A percentile compares a stretch with the other conserved stretches of the same genome.
phyloP scores from a whole-genome alignment of 768 basidiomycete species.

The Omphalotus guepiniiformis region DNA sequence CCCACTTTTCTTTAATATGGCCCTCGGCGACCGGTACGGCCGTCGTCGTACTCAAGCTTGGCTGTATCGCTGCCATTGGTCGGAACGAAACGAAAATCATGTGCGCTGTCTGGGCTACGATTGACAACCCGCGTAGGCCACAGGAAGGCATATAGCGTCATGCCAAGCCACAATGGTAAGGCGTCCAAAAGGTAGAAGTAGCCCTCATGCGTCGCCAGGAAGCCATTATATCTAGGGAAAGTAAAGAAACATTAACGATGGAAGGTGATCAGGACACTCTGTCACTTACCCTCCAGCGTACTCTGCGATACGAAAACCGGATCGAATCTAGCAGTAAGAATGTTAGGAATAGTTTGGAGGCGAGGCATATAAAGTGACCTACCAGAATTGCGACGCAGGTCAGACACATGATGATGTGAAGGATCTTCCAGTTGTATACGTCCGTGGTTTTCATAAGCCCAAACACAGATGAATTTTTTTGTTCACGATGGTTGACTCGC shows the following conservation, averaged over 20 bases:
- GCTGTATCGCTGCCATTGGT: too few relatives aligned
- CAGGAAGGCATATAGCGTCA: conserved; percentile 30
- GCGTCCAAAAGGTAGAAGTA: conserved; percentile 54
- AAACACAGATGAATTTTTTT: conserved; percentile 23
- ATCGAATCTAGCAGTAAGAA: conserved; percentile 35
- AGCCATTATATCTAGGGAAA: conserved; percentile 22
- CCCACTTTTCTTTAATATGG: too few relatives aligned
- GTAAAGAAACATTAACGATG: conserved; percentile 29
- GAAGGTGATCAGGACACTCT: conserved; percentile 63
- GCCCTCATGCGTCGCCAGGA: conserved; percentile 40
- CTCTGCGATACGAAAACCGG: conserved; percentile 45
- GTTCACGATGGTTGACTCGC: conserved; percentile 15
- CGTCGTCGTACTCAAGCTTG: too few relatives aligned
- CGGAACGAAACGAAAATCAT: too few relatives aligned
- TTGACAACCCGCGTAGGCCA: conserved; percentile 14
- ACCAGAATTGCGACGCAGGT: conserved; percentile 48
- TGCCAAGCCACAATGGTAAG: conserved; percentile 45
- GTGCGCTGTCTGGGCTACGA: too few relatives aligned
- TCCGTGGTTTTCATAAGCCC: conserved; percentile 14
- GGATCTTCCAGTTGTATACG: conserved; percentile 40
- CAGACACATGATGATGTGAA: conserved; percentile 32
- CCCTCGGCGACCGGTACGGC: too few relatives aligned
- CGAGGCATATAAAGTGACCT: conserved; percentile 17
- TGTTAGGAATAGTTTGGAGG: not conserved
- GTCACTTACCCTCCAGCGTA: conserved; percentile 39